Evolutionary conservation across 352 stramenopile genomes (phyloP).

Genomic region (Globisporangium emineosum): DNA sequence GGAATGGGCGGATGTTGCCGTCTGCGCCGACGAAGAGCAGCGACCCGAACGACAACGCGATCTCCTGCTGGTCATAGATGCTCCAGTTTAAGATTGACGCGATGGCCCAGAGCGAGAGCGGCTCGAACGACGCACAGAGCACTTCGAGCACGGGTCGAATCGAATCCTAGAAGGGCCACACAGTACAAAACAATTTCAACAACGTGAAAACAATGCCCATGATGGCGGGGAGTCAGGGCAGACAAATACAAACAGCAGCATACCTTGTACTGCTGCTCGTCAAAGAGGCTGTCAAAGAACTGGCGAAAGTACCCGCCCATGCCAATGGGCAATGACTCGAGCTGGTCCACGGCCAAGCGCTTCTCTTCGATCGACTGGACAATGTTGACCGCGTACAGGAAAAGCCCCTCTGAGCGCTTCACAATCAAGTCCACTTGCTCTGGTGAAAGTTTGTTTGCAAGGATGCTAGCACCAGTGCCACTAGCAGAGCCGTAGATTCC

Average conservation of each 20-base stretch:
- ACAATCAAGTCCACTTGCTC: constrained; percentile 50
- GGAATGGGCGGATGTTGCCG: constrained; percentile 55
- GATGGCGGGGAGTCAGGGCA: not conserved
- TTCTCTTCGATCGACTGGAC: constrained; percentile 58
- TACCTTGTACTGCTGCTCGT: constrained; percentile 47
- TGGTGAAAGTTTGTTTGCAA: constrained; percentile 17
- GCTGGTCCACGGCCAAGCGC: constrained; percentile 41
- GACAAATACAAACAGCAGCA: not conserved
- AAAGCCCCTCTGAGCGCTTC: constrained; percentile 56
- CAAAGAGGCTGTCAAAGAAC: constrained; percentile 72
- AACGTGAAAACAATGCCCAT: not conserved
- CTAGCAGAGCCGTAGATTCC: not conserved
- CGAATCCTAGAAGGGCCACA: constrained; percentile 17
- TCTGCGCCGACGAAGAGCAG: constrained; percentile 54
- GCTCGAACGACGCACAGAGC: constrained; percentile 64
- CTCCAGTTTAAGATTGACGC: constrained; percentile 52
- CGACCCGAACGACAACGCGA: constrained; percentile 44
- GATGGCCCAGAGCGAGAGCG: constrained; percentile 40
- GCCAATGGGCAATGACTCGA: constrained; percentile 53
- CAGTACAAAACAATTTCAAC: not conserved
- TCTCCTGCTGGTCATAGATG: constrained; percentile 58
- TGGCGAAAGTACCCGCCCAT: constrained; percentile 68
- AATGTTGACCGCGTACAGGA: constrained; percentile 76
- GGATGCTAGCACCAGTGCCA: not conserved
- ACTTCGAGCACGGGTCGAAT: constrained; percentile 70